Evolutionary conservation across 768 basidiomycete genomes (phyloP).

Genomic region (Fistulinella prunicolor): DNA sequence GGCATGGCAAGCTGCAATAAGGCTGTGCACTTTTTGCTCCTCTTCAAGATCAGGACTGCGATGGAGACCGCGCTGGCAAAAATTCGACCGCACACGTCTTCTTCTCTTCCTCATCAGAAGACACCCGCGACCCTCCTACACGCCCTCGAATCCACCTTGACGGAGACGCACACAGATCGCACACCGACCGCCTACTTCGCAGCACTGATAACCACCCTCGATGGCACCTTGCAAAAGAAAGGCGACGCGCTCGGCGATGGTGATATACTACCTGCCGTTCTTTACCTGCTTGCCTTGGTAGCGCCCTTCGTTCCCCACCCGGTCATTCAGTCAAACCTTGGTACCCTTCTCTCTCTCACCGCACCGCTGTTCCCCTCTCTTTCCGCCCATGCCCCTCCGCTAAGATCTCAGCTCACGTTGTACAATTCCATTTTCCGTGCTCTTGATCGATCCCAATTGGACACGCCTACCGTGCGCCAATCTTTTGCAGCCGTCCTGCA

Average conservation of each 20-base stretch:
- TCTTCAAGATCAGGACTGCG: not conserved
- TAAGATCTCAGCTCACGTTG: constrained; percentile 83
- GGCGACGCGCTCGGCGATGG: constrained; percentile 70
- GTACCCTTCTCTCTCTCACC: constrained; percentile 67
- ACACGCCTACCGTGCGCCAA: constrained; percentile 66
- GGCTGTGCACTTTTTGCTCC: constrained; percentile 7
- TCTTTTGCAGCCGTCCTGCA: constrained; percentile 83
- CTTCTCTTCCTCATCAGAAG: constrained; percentile 83
- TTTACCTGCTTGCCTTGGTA: constrained; percentile 36
- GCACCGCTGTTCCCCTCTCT: constrained; percentile 75
- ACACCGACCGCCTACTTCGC: constrained; percentile 93
- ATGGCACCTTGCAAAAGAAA: constrained; percentile 67
- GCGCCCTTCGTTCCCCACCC: constrained; percentile 58
- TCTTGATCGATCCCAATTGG: constrained; percentile 72
- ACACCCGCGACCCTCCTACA: constrained; percentile 80
- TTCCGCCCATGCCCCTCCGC: constrained; percentile 63
- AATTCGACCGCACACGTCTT: constrained; percentile 82
- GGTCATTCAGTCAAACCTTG: constrained; percentile 76
- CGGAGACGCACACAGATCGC: constrained; percentile 62
- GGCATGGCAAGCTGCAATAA: constrained; percentile 24
- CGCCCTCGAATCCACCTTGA: constrained; percentile 79
- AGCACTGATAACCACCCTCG: constrained; percentile 81
- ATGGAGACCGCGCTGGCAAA: constrained; percentile 73
- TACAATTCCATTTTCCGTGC: constrained; percentile 65
- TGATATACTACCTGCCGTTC: constrained; percentile 34